Base-by-base conservation (phyloP, 345 rosid species). In the Melaleuca quinquenervia region DNA sequence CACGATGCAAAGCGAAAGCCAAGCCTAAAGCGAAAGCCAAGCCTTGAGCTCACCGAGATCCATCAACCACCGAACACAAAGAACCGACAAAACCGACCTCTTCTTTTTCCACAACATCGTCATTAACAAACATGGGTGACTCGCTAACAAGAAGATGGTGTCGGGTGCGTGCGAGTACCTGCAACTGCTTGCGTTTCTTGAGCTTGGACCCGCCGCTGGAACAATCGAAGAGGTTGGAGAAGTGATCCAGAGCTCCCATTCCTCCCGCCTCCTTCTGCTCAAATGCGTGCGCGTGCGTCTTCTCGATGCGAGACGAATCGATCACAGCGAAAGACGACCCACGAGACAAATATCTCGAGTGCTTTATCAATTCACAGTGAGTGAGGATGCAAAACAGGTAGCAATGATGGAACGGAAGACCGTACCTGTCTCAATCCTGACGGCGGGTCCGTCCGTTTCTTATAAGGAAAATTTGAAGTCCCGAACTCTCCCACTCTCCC, bases 231-330 rank as follows among this genome's bases (percentile, higher is more conserved):
- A 94, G 88, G 87, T 96, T 16, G 18, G 98, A 91, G 76, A 97
- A 89, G 88, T 96, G 97, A 94, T 97, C 99, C 32, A 97, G 90
- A 90, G 88, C 96, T 36, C 98, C 99, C 99, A 97, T 95, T 52
- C 51, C 85, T n/a, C 83, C n/a, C 48, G 48, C 78, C 3, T 70
- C 36, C 78, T 32, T 18, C 48, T 18, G 78, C 78, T 32, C 78
- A 11, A 70, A 11, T 11, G 58, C 15, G 76, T 44, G 6, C 7
- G 44, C 44, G 6, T 16, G 45, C 16, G 45, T 32, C 78, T 32
- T 32, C 78, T 70, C 78, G 78, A 8, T 5, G 16, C 24, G 78
- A 32, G 48, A 16, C 78, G 48, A 32, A 18, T 70, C 78, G 78
- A 32, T 70, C 24, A 16, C 78, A 2, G 32, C 78, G 45, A 45